Base-by-base conservation (phyloP, 1,284 basidiomycete species). In the Dichomitus squalens region DNA sequence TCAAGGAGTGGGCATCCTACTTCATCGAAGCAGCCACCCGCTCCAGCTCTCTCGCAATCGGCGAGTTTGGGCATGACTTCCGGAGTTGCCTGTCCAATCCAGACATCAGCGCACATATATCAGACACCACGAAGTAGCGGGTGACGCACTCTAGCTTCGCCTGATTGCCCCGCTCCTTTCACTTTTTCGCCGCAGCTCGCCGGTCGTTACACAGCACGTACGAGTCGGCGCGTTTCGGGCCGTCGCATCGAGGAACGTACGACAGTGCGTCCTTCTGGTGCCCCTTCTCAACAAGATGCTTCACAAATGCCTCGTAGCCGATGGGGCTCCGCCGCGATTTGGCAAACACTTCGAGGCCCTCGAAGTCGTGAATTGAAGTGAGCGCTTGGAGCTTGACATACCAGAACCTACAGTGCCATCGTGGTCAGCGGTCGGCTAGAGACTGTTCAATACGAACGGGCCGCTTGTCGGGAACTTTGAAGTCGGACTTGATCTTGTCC, bases 251-350 rank as follows among this genome's bases (percentile, higher is more conserved):
- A 0, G 86, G 74, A 14, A 97, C 90, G 70, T 88, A 97, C 4
- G 75, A 62, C 0, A 84, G 76, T 1, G 93, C 95, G 68, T 96
- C 88, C 58, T 85, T 88, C 4, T 78, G 67, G 67, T 92, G 82
- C 0, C 88, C 90, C 51, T 86, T 85, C 49, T 85, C 79, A 20
- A 92, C 81, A 34, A 94, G 79, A 70, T 93, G 86, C 49, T 84
- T 86, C 18, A 97, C 95, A 71, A 96, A 97, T 0, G 92, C 86
- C 70, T 96, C 94, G 68, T 96, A 98, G 2, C 97, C 96, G 60
- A 98, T 97, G 1, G 97, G 96, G 70, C 91, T 94, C 65, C 93
- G 86, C 72, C 88, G 95, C 43, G 87, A 88, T 66, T 87, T 90
- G 0, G 93, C 85, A 70, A 97, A 96, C 0, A 79, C 69, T 54